Evolutionary conservation across 495 filamentous ascomycete species (phyloP).

Genomic region (Hyaloscypha finlandica): DNA sequence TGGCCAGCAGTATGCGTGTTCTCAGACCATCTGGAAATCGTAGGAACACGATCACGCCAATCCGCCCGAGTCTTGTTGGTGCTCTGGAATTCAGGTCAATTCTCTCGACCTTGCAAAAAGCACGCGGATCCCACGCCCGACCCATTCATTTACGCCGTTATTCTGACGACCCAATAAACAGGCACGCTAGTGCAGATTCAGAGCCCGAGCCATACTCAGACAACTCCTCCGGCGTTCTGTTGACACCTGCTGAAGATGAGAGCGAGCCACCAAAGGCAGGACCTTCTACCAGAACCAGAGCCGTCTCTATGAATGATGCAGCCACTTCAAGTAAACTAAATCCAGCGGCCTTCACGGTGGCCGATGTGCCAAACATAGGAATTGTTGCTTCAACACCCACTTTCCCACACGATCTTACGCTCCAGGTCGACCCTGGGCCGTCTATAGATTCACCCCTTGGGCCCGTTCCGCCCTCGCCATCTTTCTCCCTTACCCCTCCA

Average conservation of each 20-base stretch:
- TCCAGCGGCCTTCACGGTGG: conserved; percentile 25
- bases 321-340: not conserved
- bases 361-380: conserved; percentile 29
- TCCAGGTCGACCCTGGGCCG: not conserved
- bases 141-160: conserved; percentile 71
- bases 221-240: conserved; percentile 19
- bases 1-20: conserved; percentile 91
- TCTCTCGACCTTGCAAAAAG: conserved; percentile 76
- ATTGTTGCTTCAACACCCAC: conserved; percentile 31
- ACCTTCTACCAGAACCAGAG: conserved; percentile 42
- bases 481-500: conserved; percentile 43
- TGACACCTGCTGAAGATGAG: conserved; percentile 19
- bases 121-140: conserved; percentile 67
- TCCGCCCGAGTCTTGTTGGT: conserved; percentile 90
- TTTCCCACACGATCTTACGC: conserved; percentile 11
- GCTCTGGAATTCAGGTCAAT: conserved; percentile 93
- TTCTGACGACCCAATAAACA: conserved; percentile 59
- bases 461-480: conserved; percentile 32
- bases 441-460: conserved; percentile 2
- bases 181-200: conserved; percentile 29
- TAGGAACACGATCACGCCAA: conserved; percentile 76
- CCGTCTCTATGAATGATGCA: conserved; percentile 70
- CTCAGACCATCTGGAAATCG: conserved; percentile 68
- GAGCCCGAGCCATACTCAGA: conserved; percentile 27
- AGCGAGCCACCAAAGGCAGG: conserved; percentile 4